Conservation (phyloP, 352 stramenopile genomes). For the Globisporangium apiculatum region DNA sequence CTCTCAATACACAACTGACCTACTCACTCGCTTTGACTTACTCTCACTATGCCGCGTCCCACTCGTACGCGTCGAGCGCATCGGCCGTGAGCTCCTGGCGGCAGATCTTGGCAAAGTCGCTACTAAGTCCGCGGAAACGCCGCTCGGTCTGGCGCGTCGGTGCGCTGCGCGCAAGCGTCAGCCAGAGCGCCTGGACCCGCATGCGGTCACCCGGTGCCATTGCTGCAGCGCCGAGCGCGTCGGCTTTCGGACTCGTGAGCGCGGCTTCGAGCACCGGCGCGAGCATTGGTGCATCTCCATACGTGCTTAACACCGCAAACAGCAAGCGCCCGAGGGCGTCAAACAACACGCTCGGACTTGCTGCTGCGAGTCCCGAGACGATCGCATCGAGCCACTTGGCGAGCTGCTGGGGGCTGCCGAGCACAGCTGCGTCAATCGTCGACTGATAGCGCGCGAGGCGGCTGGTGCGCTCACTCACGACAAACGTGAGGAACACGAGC, state of each 20-base stretch:
- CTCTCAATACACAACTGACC: neutral
- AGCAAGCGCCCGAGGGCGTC: constrained; percentile 46
- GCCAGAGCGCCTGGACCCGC: constrained; percentile 49
- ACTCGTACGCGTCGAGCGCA: constrained; percentile 42
- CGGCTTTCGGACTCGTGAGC: constrained; percentile 19
- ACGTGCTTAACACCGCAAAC: constrained; percentile 42
- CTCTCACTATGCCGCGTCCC: constrained; percentile 17
- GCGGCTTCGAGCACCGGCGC: constrained; percentile 24
- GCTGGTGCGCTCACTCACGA: constrained; percentile 46
- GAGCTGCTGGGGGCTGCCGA: constrained; percentile 20
- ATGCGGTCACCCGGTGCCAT: constrained; percentile 36
- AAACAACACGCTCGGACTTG: constrained; percentile 52
- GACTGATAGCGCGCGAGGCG: constrained; percentile 34
- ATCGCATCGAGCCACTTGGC: constrained; percentile 46
- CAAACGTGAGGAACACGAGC: constrained; percentile 54
- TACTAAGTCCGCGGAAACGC: constrained; percentile 50
- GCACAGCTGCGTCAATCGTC: constrained; percentile 38
- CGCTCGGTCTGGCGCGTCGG: constrained; percentile 47
- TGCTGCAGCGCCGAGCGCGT: constrained; percentile 30
- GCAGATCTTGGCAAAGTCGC: constrained; percentile 71
- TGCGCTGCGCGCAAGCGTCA: constrained; percentile 32
- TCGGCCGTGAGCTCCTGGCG: constrained; percentile 59
- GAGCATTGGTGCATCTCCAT: constrained; percentile 25
- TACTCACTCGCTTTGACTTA: constrained; percentile 9
- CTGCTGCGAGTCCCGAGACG: constrained; percentile 36